Evolutionary conservation across 257 asterid species (phyloP).

Genomic region (Cruciata laevipes): DNA sequence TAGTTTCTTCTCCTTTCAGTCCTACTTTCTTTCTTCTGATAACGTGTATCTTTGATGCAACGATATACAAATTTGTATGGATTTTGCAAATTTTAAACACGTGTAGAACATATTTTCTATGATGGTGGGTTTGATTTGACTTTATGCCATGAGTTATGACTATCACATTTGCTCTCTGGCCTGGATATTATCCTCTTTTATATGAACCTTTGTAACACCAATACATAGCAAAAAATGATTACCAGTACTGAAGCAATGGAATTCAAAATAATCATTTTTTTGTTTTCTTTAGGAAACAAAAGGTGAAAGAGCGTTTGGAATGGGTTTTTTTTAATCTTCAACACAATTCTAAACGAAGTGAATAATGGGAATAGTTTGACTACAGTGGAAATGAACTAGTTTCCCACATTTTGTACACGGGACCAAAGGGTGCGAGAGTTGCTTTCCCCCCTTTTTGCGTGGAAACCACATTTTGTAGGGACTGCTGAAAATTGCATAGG

Average conservation of each 20-base stretch:
- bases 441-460: background rate
- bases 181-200: background rate
- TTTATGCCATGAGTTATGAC: background rate
- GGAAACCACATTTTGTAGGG: constrained; percentile 1
- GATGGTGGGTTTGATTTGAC: background rate
- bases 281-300: background rate
- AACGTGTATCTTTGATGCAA: too few species aligned
- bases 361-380: background rate
- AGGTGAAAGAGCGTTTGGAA: background rate
- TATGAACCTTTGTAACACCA: background rate
- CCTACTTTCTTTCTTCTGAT: background rate
- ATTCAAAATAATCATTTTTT: background rate
- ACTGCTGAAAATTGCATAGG: background rate
- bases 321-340: background rate
- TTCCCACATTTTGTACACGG: background rate
- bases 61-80: too few species aligned
- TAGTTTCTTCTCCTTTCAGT: background rate
- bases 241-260: background rate
- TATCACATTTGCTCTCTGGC: background rate
- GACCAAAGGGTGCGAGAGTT: background rate
- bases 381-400: background rate
- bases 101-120: too few species aligned
- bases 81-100: too few species aligned
- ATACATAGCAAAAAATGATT: background rate
- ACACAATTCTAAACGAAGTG: background rate